phyloP scores from a whole-genome alignment of 2,329 filamentous ascomycete species.

The Aspergillus ustus region DNA sequence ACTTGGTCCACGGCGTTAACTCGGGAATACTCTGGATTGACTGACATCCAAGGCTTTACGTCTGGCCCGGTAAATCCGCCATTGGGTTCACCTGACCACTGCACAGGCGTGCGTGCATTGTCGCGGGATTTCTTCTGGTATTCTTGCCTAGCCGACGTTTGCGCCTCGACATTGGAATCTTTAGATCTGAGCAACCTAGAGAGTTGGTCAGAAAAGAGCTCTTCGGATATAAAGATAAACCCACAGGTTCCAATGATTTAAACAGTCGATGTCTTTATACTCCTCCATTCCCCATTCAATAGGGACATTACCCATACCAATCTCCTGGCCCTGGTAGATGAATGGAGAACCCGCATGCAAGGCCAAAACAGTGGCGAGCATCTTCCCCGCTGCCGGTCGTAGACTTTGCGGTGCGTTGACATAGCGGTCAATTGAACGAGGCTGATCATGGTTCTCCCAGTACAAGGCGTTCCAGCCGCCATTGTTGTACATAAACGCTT shows the following conservation, averaged over 20 bases:
- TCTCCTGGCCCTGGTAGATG: slow-evolving; percentile 72
- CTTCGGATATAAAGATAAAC: neutral
- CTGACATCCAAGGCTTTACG: slow-evolving; percentile 70
- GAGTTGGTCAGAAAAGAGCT: neutral
- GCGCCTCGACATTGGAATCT: slow-evolving; percentile 33
- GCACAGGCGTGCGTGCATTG: slow-evolving; percentile 73
- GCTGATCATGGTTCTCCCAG: slow-evolving; percentile 70
- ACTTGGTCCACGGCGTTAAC: slow-evolving; percentile 63
- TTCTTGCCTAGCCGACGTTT: slow-evolving; percentile 36
- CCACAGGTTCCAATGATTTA: slow-evolving; percentile 60
- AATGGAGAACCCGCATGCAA: slow-evolving; percentile 67
- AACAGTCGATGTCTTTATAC: slow-evolving; percentile 70
- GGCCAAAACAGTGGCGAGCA: slow-evolving; percentile 62
- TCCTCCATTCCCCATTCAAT: slow-evolving; percentile 64
- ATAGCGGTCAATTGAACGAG: slow-evolving; percentile 63
- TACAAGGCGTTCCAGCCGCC: slow-evolving; percentile 69
- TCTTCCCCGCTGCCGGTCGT: slow-evolving; percentile 59
- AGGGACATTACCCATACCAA: slow-evolving; percentile 70
- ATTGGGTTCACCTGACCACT: slow-evolving; percentile 66
- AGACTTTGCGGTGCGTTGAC: slow-evolving; percentile 56
- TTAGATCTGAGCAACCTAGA: slow-evolving; percentile 37
- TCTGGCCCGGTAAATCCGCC: slow-evolving; percentile 66
- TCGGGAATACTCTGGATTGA: slow-evolving; percentile 65
- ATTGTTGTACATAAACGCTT: slow-evolving; percentile 62
- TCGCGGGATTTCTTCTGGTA: slow-evolving; percentile 58